Conservation (phyloP, 441 rosid genomes). For the Geranium incanum region DNA sequence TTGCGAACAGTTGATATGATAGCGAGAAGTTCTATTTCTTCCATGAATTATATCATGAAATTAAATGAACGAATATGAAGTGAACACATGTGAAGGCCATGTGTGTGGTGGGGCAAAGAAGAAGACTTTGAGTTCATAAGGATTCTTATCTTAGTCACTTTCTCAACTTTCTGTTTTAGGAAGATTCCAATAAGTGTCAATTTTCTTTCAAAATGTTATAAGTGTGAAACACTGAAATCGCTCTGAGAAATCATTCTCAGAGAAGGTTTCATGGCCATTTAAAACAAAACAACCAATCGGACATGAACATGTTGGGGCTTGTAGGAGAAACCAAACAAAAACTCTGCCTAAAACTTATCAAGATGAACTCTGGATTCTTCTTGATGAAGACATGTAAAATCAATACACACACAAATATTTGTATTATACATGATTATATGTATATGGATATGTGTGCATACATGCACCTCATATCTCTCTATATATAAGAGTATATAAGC, state of each 20-base stretch:
- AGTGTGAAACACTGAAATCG: slow-evolving; percentile 8
- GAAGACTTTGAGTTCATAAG: not conserved
- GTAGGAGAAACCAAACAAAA: not conserved
- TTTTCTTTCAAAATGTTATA: slow-evolving; percentile 18
- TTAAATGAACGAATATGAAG: not conserved
- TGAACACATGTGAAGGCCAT: slow-evolving; percentile 7
- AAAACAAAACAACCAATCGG: not conserved
- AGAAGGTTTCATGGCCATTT: not conserved
- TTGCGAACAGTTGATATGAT: not conserved
- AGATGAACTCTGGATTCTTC: not conserved
- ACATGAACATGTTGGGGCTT: not conserved
- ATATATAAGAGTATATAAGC: not conserved
- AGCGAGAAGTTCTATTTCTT: not conserved
- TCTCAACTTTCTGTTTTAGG: slow-evolving; percentile 23
- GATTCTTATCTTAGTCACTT: slow-evolving; percentile 25
- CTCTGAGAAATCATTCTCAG: not conserved
- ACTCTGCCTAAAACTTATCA: not conserved
- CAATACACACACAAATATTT: not conserved
- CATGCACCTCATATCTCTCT: not conserved
- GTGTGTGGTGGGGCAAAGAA: slow-evolving; percentile 6
- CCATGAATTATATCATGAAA: not conserved
- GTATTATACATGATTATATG: not conserved
- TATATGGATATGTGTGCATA: not conserved
- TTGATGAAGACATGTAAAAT: not conserved
- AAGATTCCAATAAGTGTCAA: slow-evolving; percentile 28